Evolutionary conservation across 768 basidiomycete genomes (phyloP).

Genomic region (Psilocybe subaeruginosa): DNA sequence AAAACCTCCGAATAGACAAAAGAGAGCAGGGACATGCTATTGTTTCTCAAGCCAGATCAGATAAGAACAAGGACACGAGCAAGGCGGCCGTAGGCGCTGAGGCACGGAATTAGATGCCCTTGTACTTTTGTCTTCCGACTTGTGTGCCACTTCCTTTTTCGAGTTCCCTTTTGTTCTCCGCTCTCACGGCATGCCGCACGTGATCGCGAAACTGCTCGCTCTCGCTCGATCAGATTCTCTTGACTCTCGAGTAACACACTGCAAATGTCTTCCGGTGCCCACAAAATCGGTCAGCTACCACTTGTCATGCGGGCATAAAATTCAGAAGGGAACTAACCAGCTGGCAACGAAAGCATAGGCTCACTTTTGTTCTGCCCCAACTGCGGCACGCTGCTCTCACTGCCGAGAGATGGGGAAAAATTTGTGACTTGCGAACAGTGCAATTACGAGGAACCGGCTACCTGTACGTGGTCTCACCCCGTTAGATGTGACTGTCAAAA

Average conservation of each 20-base stretch:
- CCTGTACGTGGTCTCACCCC: conserved; percentile 59
- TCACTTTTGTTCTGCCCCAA: conserved; percentile 93
- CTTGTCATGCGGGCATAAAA: neutral
- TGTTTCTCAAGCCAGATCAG: conserved; percentile 7
- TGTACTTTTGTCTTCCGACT: conserved; percentile 12
- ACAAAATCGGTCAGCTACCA: conserved; percentile 41
- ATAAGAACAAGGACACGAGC: conserved; percentile 9
- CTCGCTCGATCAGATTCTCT: neutral
- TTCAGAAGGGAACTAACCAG: neutral
- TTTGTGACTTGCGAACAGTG: conserved; percentile 89
- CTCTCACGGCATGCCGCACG: conserved; percentile 11
- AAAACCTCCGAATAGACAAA: conserved; percentile 23
- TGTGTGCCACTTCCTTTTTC: conserved; percentile 7
- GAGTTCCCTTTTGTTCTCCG: conserved; percentile 17
- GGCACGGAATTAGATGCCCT: neutral
- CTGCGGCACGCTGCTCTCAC: conserved; percentile 87
- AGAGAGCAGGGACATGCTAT: conserved; percentile 14
- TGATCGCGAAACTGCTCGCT: conserved; percentile 12
- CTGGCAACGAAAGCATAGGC: conserved; percentile 46
- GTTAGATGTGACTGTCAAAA: neutral
- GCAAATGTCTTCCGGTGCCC: conserved; percentile 20
- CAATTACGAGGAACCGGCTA: conserved; percentile 82
- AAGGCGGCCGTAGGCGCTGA: conserved; percentile 5
- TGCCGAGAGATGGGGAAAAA: conserved; percentile 74
- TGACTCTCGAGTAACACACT: neutral